Conservation (phyloP, 208 protist species). For the Acanthamoeba lenticulata region DNA sequence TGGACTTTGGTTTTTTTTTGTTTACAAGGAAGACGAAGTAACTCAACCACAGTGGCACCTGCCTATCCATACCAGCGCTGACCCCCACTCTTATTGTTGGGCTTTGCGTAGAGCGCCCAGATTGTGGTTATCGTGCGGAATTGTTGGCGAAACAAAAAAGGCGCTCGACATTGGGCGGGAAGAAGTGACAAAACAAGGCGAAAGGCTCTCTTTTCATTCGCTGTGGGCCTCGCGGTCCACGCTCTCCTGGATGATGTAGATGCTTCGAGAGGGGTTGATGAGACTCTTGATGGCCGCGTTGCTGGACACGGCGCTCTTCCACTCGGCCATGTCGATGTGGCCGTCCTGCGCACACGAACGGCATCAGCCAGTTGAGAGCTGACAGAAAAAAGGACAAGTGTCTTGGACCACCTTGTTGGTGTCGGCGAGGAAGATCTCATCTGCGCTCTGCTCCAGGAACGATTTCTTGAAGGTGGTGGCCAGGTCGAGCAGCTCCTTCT, state of each 20-base stretch:
- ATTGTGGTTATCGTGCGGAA: too few relatives aligned
- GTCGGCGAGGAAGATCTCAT: conserved; percentile 28
- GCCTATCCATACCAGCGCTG: too few relatives aligned
- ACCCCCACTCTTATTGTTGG: too few relatives aligned
- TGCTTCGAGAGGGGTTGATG: conserved; percentile 26
- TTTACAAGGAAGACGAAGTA: too few relatives aligned
- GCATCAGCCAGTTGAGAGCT: not conserved
- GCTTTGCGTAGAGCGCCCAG: too few relatives aligned
- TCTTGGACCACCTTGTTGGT: not conserved
- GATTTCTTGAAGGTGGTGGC: not conserved
- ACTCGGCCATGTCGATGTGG: conserved; percentile 35
- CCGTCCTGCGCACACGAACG: not conserved
- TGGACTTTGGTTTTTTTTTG: too few relatives aligned
- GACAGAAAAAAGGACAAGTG: not conserved
- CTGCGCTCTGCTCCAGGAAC: not conserved
- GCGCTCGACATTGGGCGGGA: too few relatives aligned
- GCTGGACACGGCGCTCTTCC: not conserved
- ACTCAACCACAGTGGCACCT: too few relatives aligned
- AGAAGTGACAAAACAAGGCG: too few relatives aligned
- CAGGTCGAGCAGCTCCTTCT: conserved; percentile 44
- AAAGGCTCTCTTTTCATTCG: not conserved
- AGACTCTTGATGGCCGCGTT: conserved; percentile 37
- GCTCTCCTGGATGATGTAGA: conserved; percentile 46
- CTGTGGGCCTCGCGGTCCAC: not conserved
- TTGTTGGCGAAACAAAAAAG: too few relatives aligned